Evolutionary conservation across 495 filamentous ascomycete species (phyloP), one percentile per base, ranked within the genome.

Genomic region (Podospora comata): DNA sequence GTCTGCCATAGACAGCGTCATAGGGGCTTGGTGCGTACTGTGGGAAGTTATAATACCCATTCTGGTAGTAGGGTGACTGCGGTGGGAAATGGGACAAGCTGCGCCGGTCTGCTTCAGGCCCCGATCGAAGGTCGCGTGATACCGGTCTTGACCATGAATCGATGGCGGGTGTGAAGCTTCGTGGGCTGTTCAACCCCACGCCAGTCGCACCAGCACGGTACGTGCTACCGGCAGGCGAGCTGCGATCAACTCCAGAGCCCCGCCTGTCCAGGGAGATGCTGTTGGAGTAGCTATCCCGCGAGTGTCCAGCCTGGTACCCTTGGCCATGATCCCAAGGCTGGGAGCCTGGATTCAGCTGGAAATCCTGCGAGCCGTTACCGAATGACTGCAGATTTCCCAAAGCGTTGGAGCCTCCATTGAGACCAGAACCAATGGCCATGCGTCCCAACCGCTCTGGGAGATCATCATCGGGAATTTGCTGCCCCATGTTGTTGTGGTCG

Each of bases 151-250:
- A 71, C 80, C 80, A 83, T 9, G 70, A 78, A 11, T 81, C 78
- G 5, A 71, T 66, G 30, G 73, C 73, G 2, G 75, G 75, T 0
- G 79, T 78, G 18, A 83, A 79, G 70, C 86, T 88, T 66, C 89
- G 85, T 1, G 89, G 83, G 70, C 85, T 89, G 60, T 83, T 85
- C 62, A 88, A 69, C 57, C 78, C 81, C 20, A 32, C 18, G 7
- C 30, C 64, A 20, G 48, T 34, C 3, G 39, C 39, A 26, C 53
- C 34, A 1, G 78, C 78, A 6, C 85, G 85, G 56, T 83, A 78
- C 26, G 86, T 83, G 70, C 80, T 85, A 16, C 85, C 86, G 1
- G 82, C 82, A 2, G 88, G 85, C 4, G 88, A 89, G 28, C 69
- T 62, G 60, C 75, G 76, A 56, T 76, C 78, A 4, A 68, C 70